Base-by-base conservation (phyloP, 31 red algal species). In the Pterothamnion heteromorphum region DNA sequence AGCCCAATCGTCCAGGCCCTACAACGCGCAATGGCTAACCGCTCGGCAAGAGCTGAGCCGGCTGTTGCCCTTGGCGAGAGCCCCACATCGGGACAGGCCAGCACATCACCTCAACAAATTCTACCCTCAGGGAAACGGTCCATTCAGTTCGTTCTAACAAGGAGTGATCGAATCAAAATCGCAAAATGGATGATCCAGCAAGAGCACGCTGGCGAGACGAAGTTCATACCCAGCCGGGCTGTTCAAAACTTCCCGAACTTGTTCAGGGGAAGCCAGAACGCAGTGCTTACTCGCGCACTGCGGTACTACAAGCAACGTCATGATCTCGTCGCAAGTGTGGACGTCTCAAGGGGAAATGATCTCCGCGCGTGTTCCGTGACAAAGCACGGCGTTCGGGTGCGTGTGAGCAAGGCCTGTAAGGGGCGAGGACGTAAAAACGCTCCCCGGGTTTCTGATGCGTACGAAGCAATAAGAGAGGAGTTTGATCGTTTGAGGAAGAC, bases 401-500 rank as follows among this genome's bases (percentile, higher is more conserved):
- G n/a, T 9, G 51, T 64, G 14, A 18, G 14, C 14, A 64, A 64
- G 51, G 9, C n/a, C n/a, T 9, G 14, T 64, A n/a, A 9, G 51
- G 51, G n/a, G 14, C 51, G 51, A 9, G 51, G 51, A n/a, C 51
- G 51, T 64, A 9, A n/a, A 18, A n/a, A 18, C 14, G n/a, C 51
- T 64, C 78, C 78, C 26, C 80, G 89, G 89, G 89, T 91, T 1
- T 1, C 1, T n/a, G 44, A 28, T 0, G 9, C 2, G 3, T 1
- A 78, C 1, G 27, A 1, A 80, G 64, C 4, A 18, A 1, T 91
- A 0, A 21, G 74, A 1, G 89, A 91, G 37, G 89, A 91, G 27
- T 91, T 91, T 35, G 44, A 91, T 14, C 44, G 89, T 31, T 27
- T 91, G 89, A 0, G 89, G 3, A 91, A 91, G 28, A 31, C 23